Conservation (phyloP, 2,329 filamentous ascomycete species). For the Beauveria pseudobassiana region DNA sequence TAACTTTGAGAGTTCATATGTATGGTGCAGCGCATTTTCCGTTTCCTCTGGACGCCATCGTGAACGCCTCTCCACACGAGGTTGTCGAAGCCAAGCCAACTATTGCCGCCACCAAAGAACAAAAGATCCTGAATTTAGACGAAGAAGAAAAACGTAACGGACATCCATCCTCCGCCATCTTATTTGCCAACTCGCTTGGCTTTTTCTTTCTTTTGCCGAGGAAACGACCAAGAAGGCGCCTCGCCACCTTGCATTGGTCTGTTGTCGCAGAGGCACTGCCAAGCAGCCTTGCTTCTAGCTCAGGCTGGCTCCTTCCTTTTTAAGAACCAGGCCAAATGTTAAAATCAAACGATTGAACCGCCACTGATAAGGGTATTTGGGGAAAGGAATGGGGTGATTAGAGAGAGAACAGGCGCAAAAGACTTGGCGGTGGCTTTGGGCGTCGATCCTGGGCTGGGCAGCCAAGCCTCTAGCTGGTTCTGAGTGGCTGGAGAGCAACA, state of each 20-base stretch:
- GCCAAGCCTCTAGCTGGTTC: no score
- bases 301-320: not conserved
- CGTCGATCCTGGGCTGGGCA: no score
- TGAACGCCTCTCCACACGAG: not conserved
- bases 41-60: not conserved
- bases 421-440: no score
- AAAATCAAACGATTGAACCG: not conserved
- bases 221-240: not conserved
- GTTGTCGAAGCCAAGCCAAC: not conserved
- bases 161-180: not conserved
- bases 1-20: no score
- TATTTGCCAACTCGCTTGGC: no score
- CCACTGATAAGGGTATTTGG: not conserved
- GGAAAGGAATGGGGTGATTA: not conserved
- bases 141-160: not conserved
- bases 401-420: no score
- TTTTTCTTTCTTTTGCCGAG: no score
- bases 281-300: constrained; percentile 1
- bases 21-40: not conserved
- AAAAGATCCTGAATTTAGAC: not conserved
- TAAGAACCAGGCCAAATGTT: not conserved
- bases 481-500: no score
- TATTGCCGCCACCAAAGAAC: not conserved
- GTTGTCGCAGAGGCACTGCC: not conserved
- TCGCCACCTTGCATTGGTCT: not conserved